These are phyloP conservation scores for Microcyclospora tardicrescens DNA, from an alignment of 2,329 filamentous ascomycete species.

Conservation along the genomic window DNA sequence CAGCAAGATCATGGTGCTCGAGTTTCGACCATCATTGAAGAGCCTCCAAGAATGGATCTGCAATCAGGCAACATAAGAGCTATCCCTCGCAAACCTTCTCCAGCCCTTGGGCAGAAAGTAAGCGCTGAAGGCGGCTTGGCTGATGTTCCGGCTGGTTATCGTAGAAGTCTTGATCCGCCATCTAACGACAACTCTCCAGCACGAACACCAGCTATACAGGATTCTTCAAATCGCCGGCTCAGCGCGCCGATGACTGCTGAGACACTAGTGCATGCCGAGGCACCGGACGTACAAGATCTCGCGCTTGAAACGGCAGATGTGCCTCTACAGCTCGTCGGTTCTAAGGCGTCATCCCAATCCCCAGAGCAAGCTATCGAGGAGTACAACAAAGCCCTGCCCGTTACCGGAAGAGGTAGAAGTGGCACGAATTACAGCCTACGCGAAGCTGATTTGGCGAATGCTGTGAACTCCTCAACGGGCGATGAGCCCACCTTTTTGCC, in stretches of 20 bases:
- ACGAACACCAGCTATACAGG: slow-evolving; percentile 41
- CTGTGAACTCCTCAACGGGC: slow-evolving; percentile 12
- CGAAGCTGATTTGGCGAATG: slow-evolving; percentile 19
- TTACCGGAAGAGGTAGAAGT: slow-evolving; percentile 14
- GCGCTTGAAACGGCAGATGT: slow-evolving; percentile 12
- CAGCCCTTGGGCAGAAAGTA: slow-evolving; percentile 24
- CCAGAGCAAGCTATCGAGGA: neutral
- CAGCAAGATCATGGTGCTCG: slow-evolving; percentile 27
- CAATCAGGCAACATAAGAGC: slow-evolving; percentile 15
- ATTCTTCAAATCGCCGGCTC: slow-evolving; percentile 10
- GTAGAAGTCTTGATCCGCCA: slow-evolving; percentile 46
- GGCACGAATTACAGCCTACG: slow-evolving; percentile 22
- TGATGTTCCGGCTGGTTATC: slow-evolving; percentile 39
- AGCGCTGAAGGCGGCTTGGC: slow-evolving; percentile 23
- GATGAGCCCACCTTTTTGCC: slow-evolving; percentile 10
- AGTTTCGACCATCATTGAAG: slow-evolving; percentile 45
- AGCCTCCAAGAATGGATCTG: slow-evolving; percentile 20
- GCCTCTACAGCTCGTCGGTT: neutral
- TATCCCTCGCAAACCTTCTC: slow-evolving; percentile 24
- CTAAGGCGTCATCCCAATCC: slow-evolving; percentile 8
- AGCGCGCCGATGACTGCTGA: slow-evolving; percentile 17
- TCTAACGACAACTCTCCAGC: slow-evolving; percentile 48
- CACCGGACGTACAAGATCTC: slow-evolving; percentile 11
- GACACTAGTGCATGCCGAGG: slow-evolving; percentile 8
- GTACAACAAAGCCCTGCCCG: slow-evolving; percentile 8